phyloP scores from a whole-genome alignment of 768 basidiomycete genomes.

The Boletus tylopilopsis region DNA sequence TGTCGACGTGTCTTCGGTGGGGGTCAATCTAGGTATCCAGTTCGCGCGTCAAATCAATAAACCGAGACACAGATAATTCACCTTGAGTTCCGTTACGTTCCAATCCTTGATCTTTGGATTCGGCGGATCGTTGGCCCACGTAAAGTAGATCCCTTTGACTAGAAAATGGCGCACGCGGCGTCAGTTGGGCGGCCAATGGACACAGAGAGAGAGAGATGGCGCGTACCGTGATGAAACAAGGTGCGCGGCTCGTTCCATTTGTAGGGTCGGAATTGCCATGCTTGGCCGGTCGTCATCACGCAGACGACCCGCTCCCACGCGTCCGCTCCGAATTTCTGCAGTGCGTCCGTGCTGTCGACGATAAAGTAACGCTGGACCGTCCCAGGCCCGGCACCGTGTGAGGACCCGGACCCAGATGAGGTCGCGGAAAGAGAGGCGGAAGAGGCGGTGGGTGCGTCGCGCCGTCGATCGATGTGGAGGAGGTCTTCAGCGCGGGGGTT shows the following conservation, averaged over 20 bases:
- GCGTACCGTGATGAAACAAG: conserved; percentile 86
- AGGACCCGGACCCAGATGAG: not conserved
- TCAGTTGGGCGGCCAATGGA: no score
- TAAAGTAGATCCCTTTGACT: conserved; percentile 96
- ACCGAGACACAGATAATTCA: conserved; percentile 17
- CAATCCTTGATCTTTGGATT: conserved; percentile 90
- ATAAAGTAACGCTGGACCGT: conserved; percentile 70
- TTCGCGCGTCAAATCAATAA: not conserved
- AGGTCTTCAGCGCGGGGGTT: conserved; percentile 78
- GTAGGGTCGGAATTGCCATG: conserved; percentile 97
- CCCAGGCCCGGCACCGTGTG: conserved; percentile 24
- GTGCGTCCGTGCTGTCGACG: conserved; percentile 89
- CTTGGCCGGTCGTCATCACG: conserved; percentile 97
- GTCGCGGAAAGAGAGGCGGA: conserved; percentile 6
- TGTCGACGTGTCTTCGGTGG: conserved; percentile 86
- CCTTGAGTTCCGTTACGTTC: conserved; percentile 96
- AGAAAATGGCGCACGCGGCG: no score
- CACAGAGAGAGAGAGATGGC: not conserved
- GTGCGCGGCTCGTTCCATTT: conserved; percentile 94
- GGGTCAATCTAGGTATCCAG: conserved; percentile 73
- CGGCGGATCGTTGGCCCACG: conserved; percentile 91
- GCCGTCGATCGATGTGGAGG: conserved; percentile 81
- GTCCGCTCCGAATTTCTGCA: conserved; percentile 88
- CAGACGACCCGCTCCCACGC: conserved; percentile 97
- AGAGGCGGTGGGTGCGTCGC: conserved; percentile 42